phyloP scores from a whole-genome alignment of 192 early-diverging fungal species.

The Phlyctochytrium bullatum region DNA sequence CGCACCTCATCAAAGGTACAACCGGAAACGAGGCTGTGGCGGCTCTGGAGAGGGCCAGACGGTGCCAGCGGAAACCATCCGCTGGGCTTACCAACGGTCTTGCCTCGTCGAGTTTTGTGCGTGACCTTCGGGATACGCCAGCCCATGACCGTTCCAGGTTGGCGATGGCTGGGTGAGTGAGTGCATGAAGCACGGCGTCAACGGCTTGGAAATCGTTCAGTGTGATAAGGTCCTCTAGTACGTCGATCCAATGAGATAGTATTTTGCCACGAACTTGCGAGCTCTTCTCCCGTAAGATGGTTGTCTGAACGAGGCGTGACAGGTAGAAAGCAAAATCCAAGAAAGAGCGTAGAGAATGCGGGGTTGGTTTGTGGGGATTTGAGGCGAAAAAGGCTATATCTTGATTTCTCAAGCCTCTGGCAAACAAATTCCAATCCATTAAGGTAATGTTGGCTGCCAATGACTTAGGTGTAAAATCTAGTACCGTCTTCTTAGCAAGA shows the following conservation, averaged over 20 bases:
- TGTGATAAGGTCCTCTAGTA: background rate
- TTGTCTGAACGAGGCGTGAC: background rate
- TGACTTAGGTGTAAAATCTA: conserved; percentile 15
- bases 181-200: background rate
- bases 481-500: background rate
- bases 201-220: background rate
- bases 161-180: background rate
- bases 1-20: background rate
- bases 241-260: background rate
- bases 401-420: background rate
- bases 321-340: background rate
- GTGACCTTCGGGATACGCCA: background rate
- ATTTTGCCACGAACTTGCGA: background rate
- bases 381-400: background rate
- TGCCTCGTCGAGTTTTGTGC: background rate
- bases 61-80: background rate
- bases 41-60: background rate
- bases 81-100: background rate
- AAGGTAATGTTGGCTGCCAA: conserved; percentile 17
- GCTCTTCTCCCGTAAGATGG: background rate
- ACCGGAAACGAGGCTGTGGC: background rate
- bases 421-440: conserved; percentile 27
- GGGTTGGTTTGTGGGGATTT: background rate
- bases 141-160: background rate
- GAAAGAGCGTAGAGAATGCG: background rate